Evolutionary conservation across 75 land plant genomes (phyloP), one percentile per base, ranked within the genome.

Genomic region (Cryptomeria japonica): DNA sequence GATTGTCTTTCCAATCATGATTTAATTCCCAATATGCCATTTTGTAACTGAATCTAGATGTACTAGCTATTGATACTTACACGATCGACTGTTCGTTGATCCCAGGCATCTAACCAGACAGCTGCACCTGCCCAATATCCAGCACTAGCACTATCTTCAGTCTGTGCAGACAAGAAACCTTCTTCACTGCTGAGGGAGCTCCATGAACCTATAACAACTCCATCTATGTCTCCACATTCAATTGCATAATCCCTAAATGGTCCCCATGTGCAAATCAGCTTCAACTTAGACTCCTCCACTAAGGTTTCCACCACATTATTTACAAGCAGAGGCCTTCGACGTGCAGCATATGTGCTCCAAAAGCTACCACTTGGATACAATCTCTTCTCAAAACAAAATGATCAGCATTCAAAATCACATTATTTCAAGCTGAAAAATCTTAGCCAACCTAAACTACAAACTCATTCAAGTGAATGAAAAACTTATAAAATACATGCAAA

Each of bases 201-300:
- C 99, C 99, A 98, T 22, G 94, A 89, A 89, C 97, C 99, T 61
- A 96, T 76, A 84, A 97, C 96, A 85, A 95, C 99, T 55, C 99
- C 99, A 91, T 98, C 96, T 87, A 96, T 87, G 83, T 98, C 99
- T 53, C 96, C 97, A 90, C 99, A 98, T 47, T 91, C 85, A 44
- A 98, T 91, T 25, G 73, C 51, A 86, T 86, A 56, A 87, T 89
- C 88, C 32, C 84, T 80, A 72, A 47, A 83, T 25, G 79, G 86
- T 70, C 84, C 73, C 64, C 86, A 58, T 36, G 90, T 91, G 86
- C 88, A 87, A 82, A 61, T 68, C 46, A 94, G 46, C 49, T 82
- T 77, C 85, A 94, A 58, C 42, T 76, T 84, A 41, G 70, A 36
- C 44, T 56, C 90, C 68, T 85, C 49, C 38, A 88, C 87, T 61